These are phyloP conservation scores for Eimeria zaria DNA, from an alignment of 169 alveolate species.

Conservation along the genomic window DNA sequence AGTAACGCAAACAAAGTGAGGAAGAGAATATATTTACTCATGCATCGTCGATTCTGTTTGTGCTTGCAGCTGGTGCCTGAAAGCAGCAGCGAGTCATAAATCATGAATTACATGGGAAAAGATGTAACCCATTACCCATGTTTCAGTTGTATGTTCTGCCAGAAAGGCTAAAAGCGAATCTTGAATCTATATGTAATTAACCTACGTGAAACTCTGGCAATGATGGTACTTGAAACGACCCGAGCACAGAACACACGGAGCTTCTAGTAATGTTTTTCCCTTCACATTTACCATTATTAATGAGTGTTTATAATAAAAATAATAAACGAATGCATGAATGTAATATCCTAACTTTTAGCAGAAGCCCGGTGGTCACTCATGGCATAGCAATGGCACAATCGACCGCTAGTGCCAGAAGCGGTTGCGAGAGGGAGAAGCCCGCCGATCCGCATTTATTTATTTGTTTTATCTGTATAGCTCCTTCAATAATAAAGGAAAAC, in stretches of 20 bases:
- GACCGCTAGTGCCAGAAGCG: constrained; percentile 11
- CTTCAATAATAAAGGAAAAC: neutral
- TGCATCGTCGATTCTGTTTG: neutral
- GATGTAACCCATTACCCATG: neutral
- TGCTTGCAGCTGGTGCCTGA: neutral
- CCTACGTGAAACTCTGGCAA: neutral
- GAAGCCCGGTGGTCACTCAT: neutral
- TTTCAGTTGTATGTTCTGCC: neutral
- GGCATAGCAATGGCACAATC: neutral
- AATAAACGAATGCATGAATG: neutral
- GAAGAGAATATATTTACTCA: too few relatives aligned
- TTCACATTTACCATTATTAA: neutral
- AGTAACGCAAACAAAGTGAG: neutral
- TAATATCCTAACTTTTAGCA: neutral
- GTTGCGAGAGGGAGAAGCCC: neutral
- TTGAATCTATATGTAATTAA: neutral
- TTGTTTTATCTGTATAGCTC: neutral
- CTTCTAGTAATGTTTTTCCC: neutral
- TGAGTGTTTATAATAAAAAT: neutral
- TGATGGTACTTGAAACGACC: neutral
- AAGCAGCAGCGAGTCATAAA: neutral
- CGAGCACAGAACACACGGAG: neutral
- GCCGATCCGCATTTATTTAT: neutral
- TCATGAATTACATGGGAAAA: neutral
- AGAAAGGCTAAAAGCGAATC: neutral